These are phyloP conservation scores for Aspergillus sp. DNA, from an alignment of 2,329 filamentous ascomycete genomes.

Conservation along the genomic window DNA sequence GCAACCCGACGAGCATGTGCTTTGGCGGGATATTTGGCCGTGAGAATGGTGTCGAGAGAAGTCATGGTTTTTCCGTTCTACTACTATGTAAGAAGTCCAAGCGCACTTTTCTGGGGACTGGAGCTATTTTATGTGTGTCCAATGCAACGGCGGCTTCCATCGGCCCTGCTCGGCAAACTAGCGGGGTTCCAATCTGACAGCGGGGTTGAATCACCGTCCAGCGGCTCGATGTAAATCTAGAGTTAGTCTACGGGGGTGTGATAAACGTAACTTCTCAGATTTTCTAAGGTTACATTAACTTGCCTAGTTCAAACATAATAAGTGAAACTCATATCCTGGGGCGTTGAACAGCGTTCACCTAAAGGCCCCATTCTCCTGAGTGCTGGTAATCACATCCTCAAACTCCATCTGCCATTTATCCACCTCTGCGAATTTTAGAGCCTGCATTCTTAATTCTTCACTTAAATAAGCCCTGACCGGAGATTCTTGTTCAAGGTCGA, in stretches of 20 bases:
- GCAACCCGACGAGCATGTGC: conserved; percentile 81
- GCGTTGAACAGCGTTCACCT: conserved; percentile 1
- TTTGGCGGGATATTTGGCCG: conserved; percentile 76
- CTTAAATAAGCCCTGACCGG: conserved; percentile 26
- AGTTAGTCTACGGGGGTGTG: background rate
- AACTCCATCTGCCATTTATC: conserved; percentile 47
- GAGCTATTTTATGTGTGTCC: conserved; percentile 1
- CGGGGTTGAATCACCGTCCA: background rate
- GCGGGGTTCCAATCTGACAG: conserved; percentile 4
- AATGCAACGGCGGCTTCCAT: conserved; percentile 3
- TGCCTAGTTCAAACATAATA: background rate
- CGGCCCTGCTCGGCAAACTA: background rate
- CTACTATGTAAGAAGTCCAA: background rate
- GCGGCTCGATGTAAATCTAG: background rate
- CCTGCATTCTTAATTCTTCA: conserved; percentile 37
- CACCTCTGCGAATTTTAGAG: conserved; percentile 42
- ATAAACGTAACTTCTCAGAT: background rate
- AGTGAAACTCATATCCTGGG: background rate
- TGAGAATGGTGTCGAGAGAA: conserved; percentile 43
- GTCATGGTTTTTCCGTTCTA: conserved; percentile 25
- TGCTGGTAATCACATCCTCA: conserved; percentile 38
- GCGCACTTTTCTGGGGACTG: background rate
- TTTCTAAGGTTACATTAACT: background rate
- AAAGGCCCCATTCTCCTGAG: conserved; percentile 21
- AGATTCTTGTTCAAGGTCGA: conserved; percentile 8